Conservation (phyloP, 495 filamentous ascomycete species). For the Aspergillus heteromorphus region DNA sequence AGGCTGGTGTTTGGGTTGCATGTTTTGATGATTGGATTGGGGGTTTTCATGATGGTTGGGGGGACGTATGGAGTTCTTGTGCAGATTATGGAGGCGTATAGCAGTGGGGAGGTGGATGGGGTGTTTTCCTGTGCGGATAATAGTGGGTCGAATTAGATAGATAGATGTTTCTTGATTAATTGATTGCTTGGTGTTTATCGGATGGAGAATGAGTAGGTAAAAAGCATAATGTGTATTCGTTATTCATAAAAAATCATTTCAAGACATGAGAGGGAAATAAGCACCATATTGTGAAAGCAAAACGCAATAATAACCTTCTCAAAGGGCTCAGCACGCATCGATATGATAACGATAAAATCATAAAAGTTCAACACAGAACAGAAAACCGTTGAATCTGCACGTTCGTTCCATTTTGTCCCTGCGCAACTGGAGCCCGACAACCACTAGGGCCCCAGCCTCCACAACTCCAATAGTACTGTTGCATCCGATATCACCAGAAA, state of each 20-base stretch:
- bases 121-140: conserved; percentile 42
- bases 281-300: neutral
- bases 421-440: neutral
- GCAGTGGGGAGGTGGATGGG: conserved; percentile 28
- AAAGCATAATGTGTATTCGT: neutral
- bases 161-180: neutral
- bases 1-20: conserved; percentile 20
- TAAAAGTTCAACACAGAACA: neutral
- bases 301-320: neutral
- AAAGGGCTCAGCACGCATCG: too few species aligned
- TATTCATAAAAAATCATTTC: too few species aligned
- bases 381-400: conserved; percentile 9
- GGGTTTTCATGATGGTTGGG: conserved; percentile 33
- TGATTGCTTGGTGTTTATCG: neutral
- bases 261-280: neutral
- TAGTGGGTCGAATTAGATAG: conserved; percentile 14
- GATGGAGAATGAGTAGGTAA: neutral
- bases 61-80: conserved; percentile 38
- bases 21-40: conserved; percentile 28
- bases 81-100: conserved; percentile 35
- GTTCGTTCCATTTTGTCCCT: neutral
- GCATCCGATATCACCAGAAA: neutral
- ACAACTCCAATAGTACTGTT: neutral
- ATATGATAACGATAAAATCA: too few species aligned
- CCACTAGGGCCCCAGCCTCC: neutral